A percentile compares a stretch with the other conserved stretches of the same genome.
Evolutionary conservation across 2,329 filamentous ascomycete genomes (phyloP).

Genomic region (Aspergillus candidus): DNA sequence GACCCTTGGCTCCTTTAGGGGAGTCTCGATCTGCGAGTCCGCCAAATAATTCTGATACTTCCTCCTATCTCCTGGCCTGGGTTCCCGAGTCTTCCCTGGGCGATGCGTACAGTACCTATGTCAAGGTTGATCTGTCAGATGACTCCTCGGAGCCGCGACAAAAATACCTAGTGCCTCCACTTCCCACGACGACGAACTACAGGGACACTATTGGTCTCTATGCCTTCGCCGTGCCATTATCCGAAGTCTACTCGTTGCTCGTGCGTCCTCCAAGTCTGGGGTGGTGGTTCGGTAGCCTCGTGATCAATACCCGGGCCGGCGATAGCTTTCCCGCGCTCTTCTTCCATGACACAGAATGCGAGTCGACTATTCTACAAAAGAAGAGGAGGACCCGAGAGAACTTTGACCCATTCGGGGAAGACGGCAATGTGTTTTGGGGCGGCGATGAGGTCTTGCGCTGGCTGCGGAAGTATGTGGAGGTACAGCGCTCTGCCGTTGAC

Average conservation of each 20-base stretch:
- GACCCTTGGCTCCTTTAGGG: constrained; percentile 42
- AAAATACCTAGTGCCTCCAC: constrained; percentile 83
- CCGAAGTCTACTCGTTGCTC: constrained; percentile 82
- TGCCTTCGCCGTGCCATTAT: constrained; percentile 85
- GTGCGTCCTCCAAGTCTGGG: constrained; percentile 87
- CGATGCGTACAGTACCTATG: constrained; percentile 79
- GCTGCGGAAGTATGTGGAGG: constrained; percentile 74
- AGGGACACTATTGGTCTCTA: constrained; percentile 68
- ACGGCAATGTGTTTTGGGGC: constrained; percentile 85
- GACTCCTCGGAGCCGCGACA: constrained; percentile 74
- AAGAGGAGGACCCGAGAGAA: constrained; percentile 75
- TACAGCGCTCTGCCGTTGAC: constrained; percentile 80
- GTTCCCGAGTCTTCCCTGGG: constrained; percentile 83
- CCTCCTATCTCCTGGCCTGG: constrained; percentile 85
- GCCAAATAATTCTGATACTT: constrained; percentile 45
- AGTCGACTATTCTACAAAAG: constrained; percentile 90
- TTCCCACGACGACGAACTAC: constrained; percentile 76
- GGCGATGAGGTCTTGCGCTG: constrained; percentile 91
- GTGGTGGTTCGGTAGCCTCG: constrained; percentile 96
- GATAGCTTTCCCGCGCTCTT: constrained; percentile 94
- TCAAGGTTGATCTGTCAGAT: constrained; percentile 88
- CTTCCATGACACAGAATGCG: constrained; percentile 95
- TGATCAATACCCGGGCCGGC: constrained; percentile 85
- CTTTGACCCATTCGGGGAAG: constrained; percentile 84
- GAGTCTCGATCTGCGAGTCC: constrained; percentile 38